A percentile compares a stretch with the other conserved stretches of the same genome.
These are phyloP conservation scores for Panaeolus papilionaceus DNA, from an alignment of 768 basidiomycete species.

Conservation along the genomic window DNA sequence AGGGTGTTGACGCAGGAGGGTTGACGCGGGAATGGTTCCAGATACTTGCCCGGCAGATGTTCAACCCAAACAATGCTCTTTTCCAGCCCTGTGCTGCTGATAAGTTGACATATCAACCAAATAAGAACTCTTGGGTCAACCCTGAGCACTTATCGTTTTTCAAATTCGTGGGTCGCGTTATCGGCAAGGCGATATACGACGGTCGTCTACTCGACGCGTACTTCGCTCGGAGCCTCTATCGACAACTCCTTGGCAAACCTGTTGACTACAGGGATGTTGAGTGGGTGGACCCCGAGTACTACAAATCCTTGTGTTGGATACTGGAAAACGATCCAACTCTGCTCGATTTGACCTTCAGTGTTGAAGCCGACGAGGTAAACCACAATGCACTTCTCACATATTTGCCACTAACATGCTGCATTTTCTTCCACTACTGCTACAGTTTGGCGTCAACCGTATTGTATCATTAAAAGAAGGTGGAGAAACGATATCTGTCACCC, in stretches of 20 bases:
- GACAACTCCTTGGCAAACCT: slow-evolving; percentile 91
- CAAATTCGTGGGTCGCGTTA: slow-evolving; percentile 97
- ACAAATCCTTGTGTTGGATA: slow-evolving; percentile 98
- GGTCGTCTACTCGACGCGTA: slow-evolving; percentile 96
- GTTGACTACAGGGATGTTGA: slow-evolving; percentile 97
- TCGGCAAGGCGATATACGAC: slow-evolving; percentile 98
- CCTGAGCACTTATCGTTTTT: slow-evolving; percentile 97
- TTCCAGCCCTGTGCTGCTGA: slow-evolving; percentile 99
- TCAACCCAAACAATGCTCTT: slow-evolving; percentile 96
- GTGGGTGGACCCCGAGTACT: slow-evolving; percentile 98
- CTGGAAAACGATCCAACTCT: slow-evolving; percentile 92
- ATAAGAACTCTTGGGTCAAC: slow-evolving; percentile 93
- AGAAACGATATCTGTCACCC: slow-evolving; percentile 84
- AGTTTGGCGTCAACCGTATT: slow-evolving; percentile 93
- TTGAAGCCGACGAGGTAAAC: slow-evolving; percentile 92
- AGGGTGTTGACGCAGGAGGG: slow-evolving; percentile 98
- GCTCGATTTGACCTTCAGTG: slow-evolving; percentile 91
- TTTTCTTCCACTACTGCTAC: slow-evolving; percentile 15
- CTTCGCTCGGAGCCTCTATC: slow-evolving; percentile 95
- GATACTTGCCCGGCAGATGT: slow-evolving; percentile 97
- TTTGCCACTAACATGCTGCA: slow-evolving; percentile 16
- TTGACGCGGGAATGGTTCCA: slow-evolving; percentile 99
- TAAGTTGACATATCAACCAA: slow-evolving; percentile 94
- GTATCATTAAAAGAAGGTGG: slow-evolving; percentile 89
- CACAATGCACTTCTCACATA: slow-evolving; percentile 17